These are phyloP conservation scores for Monoraphidium neglectum DNA, from an alignment of 139 green algal genomes.

Conservation along the genomic window DNA sequence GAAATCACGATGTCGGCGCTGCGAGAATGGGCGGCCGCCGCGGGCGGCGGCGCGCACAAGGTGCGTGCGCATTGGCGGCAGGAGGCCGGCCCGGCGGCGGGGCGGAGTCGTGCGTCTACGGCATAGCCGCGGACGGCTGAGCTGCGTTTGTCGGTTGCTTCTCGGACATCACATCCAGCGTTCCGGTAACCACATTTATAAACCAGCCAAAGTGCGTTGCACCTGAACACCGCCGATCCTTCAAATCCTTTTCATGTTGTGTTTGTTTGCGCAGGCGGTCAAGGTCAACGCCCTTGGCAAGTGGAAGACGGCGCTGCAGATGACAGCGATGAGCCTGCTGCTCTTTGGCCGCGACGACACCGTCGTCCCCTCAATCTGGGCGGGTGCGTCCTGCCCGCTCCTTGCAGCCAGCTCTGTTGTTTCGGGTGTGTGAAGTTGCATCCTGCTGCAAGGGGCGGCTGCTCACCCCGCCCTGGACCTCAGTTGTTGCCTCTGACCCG, in stretches of 20 bases:
- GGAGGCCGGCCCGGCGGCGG: no score
- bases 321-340: conserved; percentile 71
- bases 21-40: conserved; percentile 89
- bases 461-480: no score
- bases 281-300: conserved; percentile 89
- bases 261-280: conserved; percentile 50
- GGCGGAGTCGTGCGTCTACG: not conserved
- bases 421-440: not conserved
- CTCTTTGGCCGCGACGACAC: conserved; percentile 56
- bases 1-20: conserved; percentile 94
- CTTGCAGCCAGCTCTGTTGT: not conserved
- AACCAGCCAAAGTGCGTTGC: no score
- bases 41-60: conserved; percentile 67
- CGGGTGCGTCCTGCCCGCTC: conserved; percentile 9
- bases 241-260: not conserved
- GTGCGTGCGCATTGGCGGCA: conserved; percentile 33
- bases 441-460: not conserved
- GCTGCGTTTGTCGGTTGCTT: no score
- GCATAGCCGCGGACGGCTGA: no score
- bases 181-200: no score
- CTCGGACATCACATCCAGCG: no score
- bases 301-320: conserved; percentile 83
- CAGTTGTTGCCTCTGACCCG: not conserved
- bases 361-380: conserved; percentile 10
- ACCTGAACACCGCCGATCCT: not conserved